These are phyloP conservation scores for Colletotrichum costaricense DNA, from an alignment of 2,329 filamentous ascomycete species.

Conservation along the genomic window DNA sequence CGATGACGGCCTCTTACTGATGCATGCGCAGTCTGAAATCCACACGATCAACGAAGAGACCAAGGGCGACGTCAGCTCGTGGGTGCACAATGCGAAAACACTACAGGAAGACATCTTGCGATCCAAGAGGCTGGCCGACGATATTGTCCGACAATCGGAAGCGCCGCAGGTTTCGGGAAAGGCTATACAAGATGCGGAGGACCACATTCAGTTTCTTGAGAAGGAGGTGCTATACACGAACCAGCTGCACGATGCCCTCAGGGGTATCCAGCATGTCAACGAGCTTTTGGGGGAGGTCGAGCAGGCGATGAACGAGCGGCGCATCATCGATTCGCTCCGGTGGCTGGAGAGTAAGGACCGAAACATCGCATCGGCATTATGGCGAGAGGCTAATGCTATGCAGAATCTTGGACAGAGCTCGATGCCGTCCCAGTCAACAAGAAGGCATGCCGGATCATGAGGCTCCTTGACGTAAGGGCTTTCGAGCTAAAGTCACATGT, in stretches of 20 bases:
- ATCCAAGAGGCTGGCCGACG: conserved; percentile 81
- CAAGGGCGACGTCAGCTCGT: conserved; percentile 83
- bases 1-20: not conserved
- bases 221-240: conserved; percentile 69
- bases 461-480: conserved; percentile 73
- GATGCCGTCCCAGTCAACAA: conserved; percentile 70
- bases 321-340: conserved; percentile 67
- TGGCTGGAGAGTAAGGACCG: conserved; percentile 63
- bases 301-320: conserved; percentile 61
- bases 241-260: conserved; percentile 64
- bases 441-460: conserved; percentile 70
- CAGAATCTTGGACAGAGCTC: conserved; percentile 69
- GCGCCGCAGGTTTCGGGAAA: conserved; percentile 66
- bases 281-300: conserved; percentile 73
- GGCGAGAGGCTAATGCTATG: conserved; percentile 39
- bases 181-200: conserved; percentile 63
- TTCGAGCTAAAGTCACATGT: conserved; percentile 75
- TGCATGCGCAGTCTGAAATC: conserved; percentile 70
- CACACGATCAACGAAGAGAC: conserved; percentile 80
- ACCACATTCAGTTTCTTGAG: conserved; percentile 66
- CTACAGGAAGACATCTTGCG: conserved; percentile 87
- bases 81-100: conserved; percentile 86
- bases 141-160: conserved; percentile 84
- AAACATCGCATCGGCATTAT: not conserved
- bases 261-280: conserved; percentile 66